Conservation (phyloP, 2,329 filamentous ascomycete genomes). For the Colletotrichum musae region DNA sequence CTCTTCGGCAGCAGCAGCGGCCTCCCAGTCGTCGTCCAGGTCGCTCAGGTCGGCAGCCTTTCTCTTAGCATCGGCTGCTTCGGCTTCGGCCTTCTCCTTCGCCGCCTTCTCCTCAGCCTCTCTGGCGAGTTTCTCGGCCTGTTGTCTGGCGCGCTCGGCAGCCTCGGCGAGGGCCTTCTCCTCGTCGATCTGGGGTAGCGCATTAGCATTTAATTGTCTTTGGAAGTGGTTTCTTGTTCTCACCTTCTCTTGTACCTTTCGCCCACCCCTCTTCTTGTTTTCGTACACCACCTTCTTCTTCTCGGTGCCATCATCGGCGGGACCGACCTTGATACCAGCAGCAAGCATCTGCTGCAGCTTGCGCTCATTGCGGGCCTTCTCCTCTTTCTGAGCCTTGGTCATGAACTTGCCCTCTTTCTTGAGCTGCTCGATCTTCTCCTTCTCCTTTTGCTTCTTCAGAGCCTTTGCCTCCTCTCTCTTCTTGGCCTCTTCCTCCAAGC, state of each 20-base stretch:
- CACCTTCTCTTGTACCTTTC: constrained; percentile 70
- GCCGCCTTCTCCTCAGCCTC: constrained; percentile 74
- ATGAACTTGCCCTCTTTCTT: constrained; percentile 91
- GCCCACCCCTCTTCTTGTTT: constrained; percentile 77
- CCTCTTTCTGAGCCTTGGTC: constrained; percentile 88
- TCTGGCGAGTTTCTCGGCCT: constrained; percentile 77
- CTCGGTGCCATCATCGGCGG: constrained; percentile 67
- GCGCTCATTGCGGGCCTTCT: constrained; percentile 82
- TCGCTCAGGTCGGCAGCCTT: constrained; percentile 70
- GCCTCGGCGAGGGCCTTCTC: constrained; percentile 85
- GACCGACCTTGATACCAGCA: constrained; percentile 81
- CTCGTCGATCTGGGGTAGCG: constrained; percentile 73
- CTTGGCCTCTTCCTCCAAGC: constrained; percentile 77
- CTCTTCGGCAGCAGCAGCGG: constrained; percentile 81
- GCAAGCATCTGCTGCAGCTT: constrained; percentile 90
- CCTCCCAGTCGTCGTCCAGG: constrained; percentile 89
- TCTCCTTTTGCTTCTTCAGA: constrained; percentile 87
- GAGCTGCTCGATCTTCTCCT: constrained; percentile 87
- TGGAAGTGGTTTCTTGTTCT: constrained; percentile 28
- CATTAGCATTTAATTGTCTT: neutral
- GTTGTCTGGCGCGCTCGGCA: constrained; percentile 76
- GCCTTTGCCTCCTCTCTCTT: constrained; percentile 81
- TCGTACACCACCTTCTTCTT: constrained; percentile 87
- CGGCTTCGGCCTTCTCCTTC: constrained; percentile 69
- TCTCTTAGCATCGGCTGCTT: constrained; percentile 68